These are phyloP conservation scores for Globisporangium uncinulatum DNA, from an alignment of 352 stramenopile species.

Conservation along the genomic window DNA sequence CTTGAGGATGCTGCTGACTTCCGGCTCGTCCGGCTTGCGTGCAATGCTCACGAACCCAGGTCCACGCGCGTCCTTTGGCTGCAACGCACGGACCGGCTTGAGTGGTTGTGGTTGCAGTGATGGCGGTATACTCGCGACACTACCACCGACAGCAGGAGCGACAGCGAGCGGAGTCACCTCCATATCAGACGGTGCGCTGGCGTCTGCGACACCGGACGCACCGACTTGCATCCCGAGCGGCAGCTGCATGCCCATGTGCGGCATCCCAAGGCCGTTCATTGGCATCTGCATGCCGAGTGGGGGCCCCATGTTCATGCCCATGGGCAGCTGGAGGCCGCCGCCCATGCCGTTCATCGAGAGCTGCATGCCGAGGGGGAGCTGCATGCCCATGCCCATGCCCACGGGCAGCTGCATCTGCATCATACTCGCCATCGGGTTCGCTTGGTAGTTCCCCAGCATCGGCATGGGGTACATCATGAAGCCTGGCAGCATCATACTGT, in stretches of 20 bases:
- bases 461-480: conserved; percentile 82
- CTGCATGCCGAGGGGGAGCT: conserved; percentile 31
- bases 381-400: conserved; percentile 34
- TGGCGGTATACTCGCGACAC: conserved; percentile 2
- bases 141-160: conserved; percentile 4
- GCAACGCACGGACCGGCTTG: conserved; percentile 28
- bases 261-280: conserved; percentile 11
- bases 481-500: conserved; percentile 72
- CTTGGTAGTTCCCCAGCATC: conserved; percentile 66
- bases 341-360: conserved; percentile 30
- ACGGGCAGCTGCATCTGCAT: conserved; percentile 32
- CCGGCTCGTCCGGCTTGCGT: conserved; percentile 69
- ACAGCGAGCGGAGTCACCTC: background rate
- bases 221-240: conserved; percentile 12
- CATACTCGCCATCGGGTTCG: conserved; percentile 33
- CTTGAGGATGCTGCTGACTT: conserved; percentile 84
- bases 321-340: conserved; percentile 24
- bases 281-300: conserved; percentile 26
- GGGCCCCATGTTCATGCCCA: conserved; percentile 15
- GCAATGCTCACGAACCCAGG: conserved; percentile 73
- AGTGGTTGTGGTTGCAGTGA: too few relatives aligned
- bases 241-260: conserved; percentile 34
- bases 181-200: background rate
- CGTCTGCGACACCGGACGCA: conserved; percentile 12
- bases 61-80: conserved; percentile 33